phyloP scores from a whole-genome alignment of 225 moss, liverwort and hornwort species.

The Polytrichum commune region DNA sequence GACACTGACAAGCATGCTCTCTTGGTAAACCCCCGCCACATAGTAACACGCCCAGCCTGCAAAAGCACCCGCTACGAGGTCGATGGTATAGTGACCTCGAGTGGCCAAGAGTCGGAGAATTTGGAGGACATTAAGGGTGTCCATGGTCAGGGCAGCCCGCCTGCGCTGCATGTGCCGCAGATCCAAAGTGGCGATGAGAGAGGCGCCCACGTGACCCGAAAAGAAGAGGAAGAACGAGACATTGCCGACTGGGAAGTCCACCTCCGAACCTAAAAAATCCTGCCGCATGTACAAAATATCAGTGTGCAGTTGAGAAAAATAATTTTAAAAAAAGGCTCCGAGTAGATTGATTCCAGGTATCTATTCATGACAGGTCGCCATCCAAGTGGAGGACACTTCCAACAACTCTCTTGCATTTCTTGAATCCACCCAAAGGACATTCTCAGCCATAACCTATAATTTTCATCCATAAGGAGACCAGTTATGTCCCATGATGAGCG shows the following conservation, averaged over 20 bases:
- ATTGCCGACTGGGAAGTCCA: slow-evolving; percentile 41
- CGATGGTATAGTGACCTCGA: slow-evolving; percentile 55
- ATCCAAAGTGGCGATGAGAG: slow-evolving; percentile 39
- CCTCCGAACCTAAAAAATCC: slow-evolving; percentile 37
- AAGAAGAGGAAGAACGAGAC: slow-evolving; percentile 59
- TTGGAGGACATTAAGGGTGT: slow-evolving; percentile 40
- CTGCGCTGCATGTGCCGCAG: slow-evolving; percentile 13
- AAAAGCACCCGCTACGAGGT: slow-evolving; percentile 25
- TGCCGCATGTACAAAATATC: not conserved
- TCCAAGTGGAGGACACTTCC: too few relatives aligned
- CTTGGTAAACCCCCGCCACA: slow-evolving; percentile 35
- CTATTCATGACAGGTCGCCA: too few relatives aligned
- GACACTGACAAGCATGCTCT: slow-evolving; percentile 10
- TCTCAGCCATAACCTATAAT: too few relatives aligned
- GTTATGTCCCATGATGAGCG: too few relatives aligned
- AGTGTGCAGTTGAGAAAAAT: too few relatives aligned
- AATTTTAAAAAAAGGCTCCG: too few relatives aligned
- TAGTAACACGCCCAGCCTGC: slow-evolving; percentile 48
- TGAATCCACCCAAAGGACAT: too few relatives aligned
- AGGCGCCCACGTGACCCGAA: slow-evolving; percentile 49
- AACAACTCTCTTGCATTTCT: too few relatives aligned
- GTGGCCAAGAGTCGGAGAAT: slow-evolving; percentile 39
- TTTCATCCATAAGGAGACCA: too few relatives aligned
- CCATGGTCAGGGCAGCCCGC: slow-evolving; percentile 6
- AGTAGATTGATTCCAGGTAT: too few relatives aligned